Base-by-base conservation (phyloP, 2,329 filamentous ascomycete species). In the Venturia aucupariae region DNA sequence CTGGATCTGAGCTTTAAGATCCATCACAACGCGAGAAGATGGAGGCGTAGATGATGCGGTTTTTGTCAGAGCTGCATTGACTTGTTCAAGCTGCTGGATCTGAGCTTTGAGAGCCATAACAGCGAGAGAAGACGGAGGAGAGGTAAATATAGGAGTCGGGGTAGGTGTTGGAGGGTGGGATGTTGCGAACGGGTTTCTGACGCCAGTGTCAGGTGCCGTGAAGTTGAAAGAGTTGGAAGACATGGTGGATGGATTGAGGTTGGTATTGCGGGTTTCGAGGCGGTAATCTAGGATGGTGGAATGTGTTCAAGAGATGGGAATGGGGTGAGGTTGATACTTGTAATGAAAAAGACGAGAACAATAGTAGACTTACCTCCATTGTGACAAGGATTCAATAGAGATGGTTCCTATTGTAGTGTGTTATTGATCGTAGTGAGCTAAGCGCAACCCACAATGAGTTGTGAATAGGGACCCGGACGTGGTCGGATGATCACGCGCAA, bases 331-430 rank as follows among this genome's bases (percentile, higher is more conserved):
- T 24, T 6, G 15, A 27, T 24, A n/a, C 11, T 32, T 57, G 10
- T 35, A n/a, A 35, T 5, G 27, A 32, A 35, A 5, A 19, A 55
- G 8, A n/a, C 4, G n/a, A 2, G 7, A 19, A 35, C 30, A 57
- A 57, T 57, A 57, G 51, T 22, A 57, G 24, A 57, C 51, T 32
- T 35, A 57, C 51, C 51, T 57, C 51, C 51, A 57, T 57, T 57
- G 51, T 57, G 30, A 38, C 15, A 57, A 57, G 51, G 27, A 35
- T 8, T 5, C 11, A n/a, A 4, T 35, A 24, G 27, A 19, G 27
- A 19, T 35, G 17, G 27, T n/a, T 57, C 30, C 19, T 57, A 57
- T 57, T 38, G 30, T 57, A 11, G 46, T 15, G 22, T 4, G 30
- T 35, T 57, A 4, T 11, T 35, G 27, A 57, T 57, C 35, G 27